A percentile compares a stretch with the other conserved stretches of the same genome.
Evolutionary conservation across 1,284 basidiomycete species (phyloP).

Genomic region (Polyporus tsugae): DNA sequence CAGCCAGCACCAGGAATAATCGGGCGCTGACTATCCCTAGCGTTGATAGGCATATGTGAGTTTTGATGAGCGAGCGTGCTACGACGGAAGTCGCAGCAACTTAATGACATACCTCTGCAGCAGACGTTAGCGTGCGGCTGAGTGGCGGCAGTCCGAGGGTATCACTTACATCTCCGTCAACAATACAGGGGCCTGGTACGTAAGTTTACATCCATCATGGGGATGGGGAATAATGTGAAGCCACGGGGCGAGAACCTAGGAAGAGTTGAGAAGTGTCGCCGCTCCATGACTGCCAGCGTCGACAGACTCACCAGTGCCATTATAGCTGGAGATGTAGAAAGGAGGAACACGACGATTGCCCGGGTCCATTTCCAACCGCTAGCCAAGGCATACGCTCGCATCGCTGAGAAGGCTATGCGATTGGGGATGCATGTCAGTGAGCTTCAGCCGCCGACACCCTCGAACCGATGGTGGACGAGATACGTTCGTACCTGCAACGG

Average conservation of each 20-base stretch:
- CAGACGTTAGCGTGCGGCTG: too few relatives aligned
- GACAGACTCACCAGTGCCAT: constrained; percentile 4
- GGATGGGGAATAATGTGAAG: background rate
- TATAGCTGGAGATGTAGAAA: background rate
- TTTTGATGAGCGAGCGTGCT: background rate
- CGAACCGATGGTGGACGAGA: background rate
- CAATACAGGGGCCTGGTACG: background rate
- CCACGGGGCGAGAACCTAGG: constrained; percentile 3
- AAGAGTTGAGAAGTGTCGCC: background rate
- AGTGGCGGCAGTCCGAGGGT: too few relatives aligned
- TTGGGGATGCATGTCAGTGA: background rate
- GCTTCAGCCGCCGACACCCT: background rate
- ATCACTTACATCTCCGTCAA: background rate
- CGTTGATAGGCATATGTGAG: background rate
- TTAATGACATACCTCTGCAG: background rate
- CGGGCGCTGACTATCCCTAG: background rate
- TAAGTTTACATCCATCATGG: background rate
- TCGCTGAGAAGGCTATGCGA: constrained; percentile 6
- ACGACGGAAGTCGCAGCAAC: background rate
- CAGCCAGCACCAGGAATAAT: constrained; percentile 2
- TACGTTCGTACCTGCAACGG: background rate
- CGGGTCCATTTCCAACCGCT: background rate
- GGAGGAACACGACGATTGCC: background rate
- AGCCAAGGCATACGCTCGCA: constrained; percentile 13
- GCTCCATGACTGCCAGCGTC: too few relatives aligned